These are phyloP conservation scores for Tylopilus plumbeoviolaceoides DNA, from an alignment of 768 basidiomycete genomes.

Conservation along the genomic window DNA sequence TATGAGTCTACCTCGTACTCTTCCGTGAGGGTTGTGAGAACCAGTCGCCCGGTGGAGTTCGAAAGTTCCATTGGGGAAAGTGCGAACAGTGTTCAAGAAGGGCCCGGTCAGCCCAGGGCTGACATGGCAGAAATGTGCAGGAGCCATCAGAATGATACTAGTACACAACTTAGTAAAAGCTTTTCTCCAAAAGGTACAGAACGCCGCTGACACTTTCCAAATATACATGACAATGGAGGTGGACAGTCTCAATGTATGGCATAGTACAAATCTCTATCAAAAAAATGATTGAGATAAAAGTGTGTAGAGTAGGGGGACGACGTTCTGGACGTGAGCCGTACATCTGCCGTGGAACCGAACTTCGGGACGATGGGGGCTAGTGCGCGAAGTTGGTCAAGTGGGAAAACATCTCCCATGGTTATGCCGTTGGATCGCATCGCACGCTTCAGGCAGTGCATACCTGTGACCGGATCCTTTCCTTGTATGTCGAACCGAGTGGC, in stretches of 20 bases:
- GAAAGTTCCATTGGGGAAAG: no score
- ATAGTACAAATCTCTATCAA: neutral
- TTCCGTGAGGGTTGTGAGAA: no score
- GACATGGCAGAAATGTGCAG: neutral
- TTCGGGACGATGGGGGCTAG: no score
- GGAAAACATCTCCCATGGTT: no score
- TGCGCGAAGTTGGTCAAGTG: no score
- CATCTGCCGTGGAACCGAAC: no score
- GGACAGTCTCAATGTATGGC: neutral
- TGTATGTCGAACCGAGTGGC: no score
- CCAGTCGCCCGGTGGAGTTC: no score
- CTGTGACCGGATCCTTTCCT: no score
- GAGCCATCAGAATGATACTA: neutral
- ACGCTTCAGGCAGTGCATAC: no score
- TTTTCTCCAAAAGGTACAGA: neutral
- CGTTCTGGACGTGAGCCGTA: neutral
- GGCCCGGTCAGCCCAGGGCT: neutral
- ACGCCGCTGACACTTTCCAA: neutral
- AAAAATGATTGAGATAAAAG: neutral
- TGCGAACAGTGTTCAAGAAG: neutral
- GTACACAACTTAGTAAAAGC: neutral
- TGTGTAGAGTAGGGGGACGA: neutral
- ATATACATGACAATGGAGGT: neutral
- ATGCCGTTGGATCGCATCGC: no score
- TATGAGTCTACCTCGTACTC: no score